These are phyloP conservation scores for Senecio squalidus DNA, from an alignment of 140 eudicot genomes.

Conservation along the genomic window DNA sequence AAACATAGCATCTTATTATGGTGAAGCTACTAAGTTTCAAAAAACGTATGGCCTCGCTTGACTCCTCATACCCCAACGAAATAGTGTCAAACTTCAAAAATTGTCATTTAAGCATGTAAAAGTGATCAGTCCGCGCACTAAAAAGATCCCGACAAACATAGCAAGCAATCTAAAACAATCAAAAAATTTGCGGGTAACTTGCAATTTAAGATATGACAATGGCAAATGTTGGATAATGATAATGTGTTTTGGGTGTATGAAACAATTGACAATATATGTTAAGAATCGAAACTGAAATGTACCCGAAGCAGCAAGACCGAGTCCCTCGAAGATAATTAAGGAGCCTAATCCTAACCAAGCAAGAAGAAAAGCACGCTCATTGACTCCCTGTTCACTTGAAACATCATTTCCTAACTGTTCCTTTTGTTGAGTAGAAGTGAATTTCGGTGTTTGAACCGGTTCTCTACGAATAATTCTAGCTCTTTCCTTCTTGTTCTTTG, in stretches of 20 bases:
- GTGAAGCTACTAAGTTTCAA: not conserved
- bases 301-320: constrained; percentile 81
- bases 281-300: not conserved
- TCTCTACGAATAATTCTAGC: constrained; percentile 63
- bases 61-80: not conserved
- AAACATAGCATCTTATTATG: not conserved
- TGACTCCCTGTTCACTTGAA: constrained; percentile 35
- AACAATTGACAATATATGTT: no score
- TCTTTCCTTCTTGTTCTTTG: constrained; percentile 59
- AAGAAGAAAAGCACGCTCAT: constrained; percentile 66
- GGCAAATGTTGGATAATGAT: no score
- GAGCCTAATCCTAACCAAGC: constrained; percentile 81
- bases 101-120: no score
- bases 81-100: no score
- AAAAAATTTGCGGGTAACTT: no score
- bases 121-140: no score
- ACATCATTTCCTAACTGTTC: constrained; percentile 22
- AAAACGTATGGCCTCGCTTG: not conserved
- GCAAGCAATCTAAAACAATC: no score
- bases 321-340: constrained; percentile 52
- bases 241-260: no score
- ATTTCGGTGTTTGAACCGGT: constrained; percentile 65
- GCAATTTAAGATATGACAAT: no score
- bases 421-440: constrained; percentile 32
- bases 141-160: no score